Evolutionary conservation across 768 basidiomycete species (phyloP).

Genomic region (Sistotremastrum niveocremeum): DNA sequence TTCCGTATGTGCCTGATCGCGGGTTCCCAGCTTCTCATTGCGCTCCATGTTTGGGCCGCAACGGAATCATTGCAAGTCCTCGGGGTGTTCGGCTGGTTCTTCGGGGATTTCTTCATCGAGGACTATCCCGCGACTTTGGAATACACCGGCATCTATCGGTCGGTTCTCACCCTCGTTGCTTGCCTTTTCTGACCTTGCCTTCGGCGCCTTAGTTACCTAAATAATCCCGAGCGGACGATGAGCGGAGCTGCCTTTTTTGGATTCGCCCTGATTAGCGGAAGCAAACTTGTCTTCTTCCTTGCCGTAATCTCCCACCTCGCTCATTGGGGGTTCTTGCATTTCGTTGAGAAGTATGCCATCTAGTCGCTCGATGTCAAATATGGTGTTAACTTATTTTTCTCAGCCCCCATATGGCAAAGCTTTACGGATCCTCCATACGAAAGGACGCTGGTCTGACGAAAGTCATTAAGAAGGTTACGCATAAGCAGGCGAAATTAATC

Average conservation of each 20-base stretch:
- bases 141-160: slow-evolving; percentile 97
- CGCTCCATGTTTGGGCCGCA: slow-evolving; percentile 84
- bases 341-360: slow-evolving; percentile 72
- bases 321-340: slow-evolving; percentile 93
- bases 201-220: slow-evolving; percentile 48
- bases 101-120: slow-evolving; percentile 94
- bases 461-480: slow-evolving; percentile 90
- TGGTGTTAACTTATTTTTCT: neutral
- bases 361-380: neutral
- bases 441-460: slow-evolving; percentile 97
- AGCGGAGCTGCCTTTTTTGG: slow-evolving; percentile 95
- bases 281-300: slow-evolving; percentile 77
- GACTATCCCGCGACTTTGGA: slow-evolving; percentile 82
- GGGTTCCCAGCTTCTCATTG: slow-evolving; percentile 53
- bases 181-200: neutral
- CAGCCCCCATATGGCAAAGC: slow-evolving; percentile 96
- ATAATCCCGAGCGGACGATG: slow-evolving; percentile 87
- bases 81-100: slow-evolving; percentile 98
- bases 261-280: slow-evolving; percentile 79
- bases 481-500: slow-evolving; percentile 62
- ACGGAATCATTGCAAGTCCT: slow-evolving; percentile 85
- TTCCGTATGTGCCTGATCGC: slow-evolving; percentile 1
- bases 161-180: slow-evolving; percentile 9
- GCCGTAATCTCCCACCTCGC: slow-evolving; percentile 77
- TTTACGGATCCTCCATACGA: slow-evolving; percentile 87